Percentiles rank a stretch among this genome's conserved stretches.
phyloP scores from a whole-genome alignment of 305 asterid species.

The Withania somnifera region DNA sequence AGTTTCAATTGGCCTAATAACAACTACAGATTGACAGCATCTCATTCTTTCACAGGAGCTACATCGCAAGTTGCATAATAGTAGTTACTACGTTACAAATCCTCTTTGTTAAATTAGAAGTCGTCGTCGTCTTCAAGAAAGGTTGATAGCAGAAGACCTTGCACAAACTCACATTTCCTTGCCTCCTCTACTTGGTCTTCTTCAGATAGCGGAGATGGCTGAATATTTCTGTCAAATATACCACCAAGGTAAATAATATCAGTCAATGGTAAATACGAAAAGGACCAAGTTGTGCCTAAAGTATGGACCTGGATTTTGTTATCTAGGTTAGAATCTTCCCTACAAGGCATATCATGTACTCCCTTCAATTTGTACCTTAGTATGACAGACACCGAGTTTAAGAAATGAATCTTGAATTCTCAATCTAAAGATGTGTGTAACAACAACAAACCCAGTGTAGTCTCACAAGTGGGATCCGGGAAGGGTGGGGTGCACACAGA shows the following conservation, averaged over 20 bases:
- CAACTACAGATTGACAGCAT: neutral
- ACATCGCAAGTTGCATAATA: neutral
- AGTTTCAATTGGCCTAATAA: neutral
- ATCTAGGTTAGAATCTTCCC: neutral
- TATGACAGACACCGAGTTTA: neutral
- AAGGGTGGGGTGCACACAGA: no score
- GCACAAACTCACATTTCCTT: constrained; percentile 47
- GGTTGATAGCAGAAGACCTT: constrained; percentile 59
- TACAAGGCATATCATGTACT: neutral
- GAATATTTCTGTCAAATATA: constrained; percentile 18
- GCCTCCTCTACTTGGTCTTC: constrained; percentile 69
- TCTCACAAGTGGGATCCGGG: no score
- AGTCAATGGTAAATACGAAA: neutral
- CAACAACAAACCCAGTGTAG: no score
- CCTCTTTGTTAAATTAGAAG: constrained; percentile 12
- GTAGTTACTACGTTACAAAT: neutral
- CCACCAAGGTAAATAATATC: neutral
- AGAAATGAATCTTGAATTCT: neutral
- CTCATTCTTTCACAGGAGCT: neutral
- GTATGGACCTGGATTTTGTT: neutral
- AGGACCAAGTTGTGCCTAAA: neutral
- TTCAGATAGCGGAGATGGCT: constrained; percentile 32
- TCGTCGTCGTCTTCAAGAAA: constrained; percentile 31
- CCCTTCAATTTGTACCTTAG: neutral
- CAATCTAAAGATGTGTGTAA: no score